phyloP scores from a whole-genome alignment of 106 monocot genomes.

The Dendrobium chrysotoxum region DNA sequence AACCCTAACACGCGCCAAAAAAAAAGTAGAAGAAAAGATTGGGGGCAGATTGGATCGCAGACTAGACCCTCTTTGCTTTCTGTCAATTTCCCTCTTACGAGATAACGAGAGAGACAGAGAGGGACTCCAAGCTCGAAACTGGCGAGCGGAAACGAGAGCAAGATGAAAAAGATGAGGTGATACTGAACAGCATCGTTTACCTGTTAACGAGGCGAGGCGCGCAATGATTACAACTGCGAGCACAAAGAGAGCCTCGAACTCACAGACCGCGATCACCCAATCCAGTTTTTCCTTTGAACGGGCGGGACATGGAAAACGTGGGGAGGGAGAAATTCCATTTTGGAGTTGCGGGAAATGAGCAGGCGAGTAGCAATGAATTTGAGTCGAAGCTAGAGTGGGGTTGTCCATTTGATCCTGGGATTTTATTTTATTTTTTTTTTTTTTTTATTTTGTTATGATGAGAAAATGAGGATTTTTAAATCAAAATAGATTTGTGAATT shows the following conservation, averaged over 20 bases:
- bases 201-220: not conserved
- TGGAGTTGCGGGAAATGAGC: not conserved
- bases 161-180: not conserved
- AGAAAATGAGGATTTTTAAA: too few species aligned
- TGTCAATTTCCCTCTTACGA: not conserved
- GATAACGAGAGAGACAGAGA: not conserved
- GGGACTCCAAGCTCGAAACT: not conserved
- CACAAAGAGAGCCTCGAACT: not conserved
- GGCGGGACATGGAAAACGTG: conserved; percentile 16
- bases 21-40: not conserved
- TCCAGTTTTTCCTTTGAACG: not conserved
- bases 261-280: not conserved
- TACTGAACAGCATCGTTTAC: too few species aligned
- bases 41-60: not conserved
- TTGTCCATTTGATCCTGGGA: too few species aligned
- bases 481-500: too few species aligned
- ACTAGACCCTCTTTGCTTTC: not conserved
- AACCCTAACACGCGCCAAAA: not conserved
- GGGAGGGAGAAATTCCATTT: not conserved
- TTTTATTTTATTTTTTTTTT: too few species aligned
- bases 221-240: not conserved
- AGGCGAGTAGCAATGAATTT: too few species aligned
- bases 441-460: too few species aligned
- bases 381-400: too few species aligned
- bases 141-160: not conserved